phyloP scores from a whole-genome alignment of 2,329 filamentous ascomycete species.

The Trichoderma koningii region DNA sequence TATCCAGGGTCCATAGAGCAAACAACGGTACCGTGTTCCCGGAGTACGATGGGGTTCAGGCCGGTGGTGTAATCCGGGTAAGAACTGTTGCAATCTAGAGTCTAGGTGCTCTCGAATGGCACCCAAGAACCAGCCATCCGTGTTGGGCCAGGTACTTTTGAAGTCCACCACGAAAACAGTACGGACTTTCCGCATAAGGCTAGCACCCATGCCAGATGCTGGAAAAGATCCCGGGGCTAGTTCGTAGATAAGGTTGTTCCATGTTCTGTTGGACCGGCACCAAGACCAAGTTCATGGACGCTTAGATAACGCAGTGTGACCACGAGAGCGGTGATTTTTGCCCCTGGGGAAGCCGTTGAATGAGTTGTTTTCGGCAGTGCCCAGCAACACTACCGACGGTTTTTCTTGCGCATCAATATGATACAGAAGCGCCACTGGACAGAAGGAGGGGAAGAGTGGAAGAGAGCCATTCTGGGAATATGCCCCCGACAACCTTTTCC shows the following conservation, averaged over 20 bases:
- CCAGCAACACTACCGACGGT: neutral
- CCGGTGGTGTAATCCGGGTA: constrained; percentile 20
- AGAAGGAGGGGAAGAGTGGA: neutral
- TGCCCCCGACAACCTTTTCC: neutral
- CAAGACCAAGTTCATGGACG: constrained; percentile 1
- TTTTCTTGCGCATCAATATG: constrained; percentile 2
- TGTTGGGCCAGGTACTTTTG: constrained; percentile 17
- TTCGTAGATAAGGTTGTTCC: constrained; percentile 15
- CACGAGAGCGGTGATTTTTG: neutral
- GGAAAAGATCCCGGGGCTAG: constrained; percentile 15
- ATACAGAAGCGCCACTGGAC: neutral
- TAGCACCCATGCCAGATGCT: neutral
- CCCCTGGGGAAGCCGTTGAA: neutral
- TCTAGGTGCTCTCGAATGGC: constrained; percentile 6
- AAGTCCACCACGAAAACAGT: constrained; percentile 12
- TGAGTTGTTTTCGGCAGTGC: neutral
- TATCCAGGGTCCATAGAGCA: neutral
- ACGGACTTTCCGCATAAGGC: constrained; percentile 11
- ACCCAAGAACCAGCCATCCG: neutral
- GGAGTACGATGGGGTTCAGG: neutral
- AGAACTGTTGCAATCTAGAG: constrained; percentile 21
- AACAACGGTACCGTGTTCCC: neutral
- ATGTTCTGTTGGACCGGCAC: neutral
- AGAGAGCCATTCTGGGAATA: neutral
- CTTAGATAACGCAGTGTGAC: constrained; percentile 8